Conservation (phyloP, 2,329 filamentous ascomycete genomes). For the Clonostachys rhizophaga region DNA sequence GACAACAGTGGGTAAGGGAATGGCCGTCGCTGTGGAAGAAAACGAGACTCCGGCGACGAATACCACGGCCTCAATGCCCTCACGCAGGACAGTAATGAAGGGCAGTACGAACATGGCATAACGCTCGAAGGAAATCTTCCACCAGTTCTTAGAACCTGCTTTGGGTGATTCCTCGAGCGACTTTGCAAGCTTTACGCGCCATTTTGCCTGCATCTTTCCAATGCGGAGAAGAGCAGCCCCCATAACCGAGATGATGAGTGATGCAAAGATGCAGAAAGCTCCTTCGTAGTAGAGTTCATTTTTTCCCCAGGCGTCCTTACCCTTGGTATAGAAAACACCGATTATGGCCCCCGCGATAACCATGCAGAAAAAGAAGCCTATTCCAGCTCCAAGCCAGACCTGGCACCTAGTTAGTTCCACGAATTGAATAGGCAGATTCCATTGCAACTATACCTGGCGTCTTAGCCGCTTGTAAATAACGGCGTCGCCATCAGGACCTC, state of each 20-base stretch:
- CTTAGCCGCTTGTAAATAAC: conserved; percentile 58
- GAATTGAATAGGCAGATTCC: conserved; percentile 24
- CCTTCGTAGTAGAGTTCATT: conserved; percentile 73
- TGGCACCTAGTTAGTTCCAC: conserved; percentile 10
- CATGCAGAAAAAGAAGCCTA: conserved; percentile 59
- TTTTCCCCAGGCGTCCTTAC: conserved; percentile 53
- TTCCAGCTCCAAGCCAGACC: conserved; percentile 58
- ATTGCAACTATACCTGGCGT: conserved; percentile 40
- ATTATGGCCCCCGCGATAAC: conserved; percentile 61
- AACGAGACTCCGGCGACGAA: conserved; percentile 84
- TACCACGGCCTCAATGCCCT: conserved; percentile 76
- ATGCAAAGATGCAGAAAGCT: conserved; percentile 62
- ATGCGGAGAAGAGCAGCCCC: conserved; percentile 71
- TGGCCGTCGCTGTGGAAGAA: conserved; percentile 66
- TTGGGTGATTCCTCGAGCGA: conserved; percentile 14
- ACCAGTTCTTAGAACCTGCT: conserved; percentile 17
- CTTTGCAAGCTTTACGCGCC: conserved; percentile 67
- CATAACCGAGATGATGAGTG: conserved; percentile 68
- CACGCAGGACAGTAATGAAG: conserved; percentile 55
- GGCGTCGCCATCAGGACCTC: conserved; percentile 50
- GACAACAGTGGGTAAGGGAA: conserved; percentile 71
- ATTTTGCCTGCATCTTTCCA: conserved; percentile 73
- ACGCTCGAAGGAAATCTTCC: conserved; percentile 67
- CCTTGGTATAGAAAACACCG: conserved; percentile 60
- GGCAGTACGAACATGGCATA: conserved; percentile 85